Conservation (phyloP, 352 stramenopile genomes). For the Phytophthora boehmeriae region DNA sequence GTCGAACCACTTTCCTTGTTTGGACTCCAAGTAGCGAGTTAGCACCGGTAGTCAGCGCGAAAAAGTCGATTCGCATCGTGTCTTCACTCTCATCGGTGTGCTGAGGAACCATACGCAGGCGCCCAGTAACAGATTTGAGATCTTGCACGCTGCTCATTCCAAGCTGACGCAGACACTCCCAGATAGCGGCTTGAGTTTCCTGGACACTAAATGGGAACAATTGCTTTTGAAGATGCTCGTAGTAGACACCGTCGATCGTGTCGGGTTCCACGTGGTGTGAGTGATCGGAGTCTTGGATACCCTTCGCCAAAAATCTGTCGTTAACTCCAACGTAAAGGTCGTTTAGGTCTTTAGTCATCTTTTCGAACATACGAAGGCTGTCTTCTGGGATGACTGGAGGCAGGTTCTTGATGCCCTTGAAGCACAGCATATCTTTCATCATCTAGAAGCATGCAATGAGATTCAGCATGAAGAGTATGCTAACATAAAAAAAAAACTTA, state of each 20-base stretch:
- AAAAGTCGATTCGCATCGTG: neutral
- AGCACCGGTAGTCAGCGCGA: neutral
- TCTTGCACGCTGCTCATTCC: conserved; percentile 2
- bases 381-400: neutral
- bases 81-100: neutral
- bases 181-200: neutral
- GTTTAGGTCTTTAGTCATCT: conserved; percentile 10
- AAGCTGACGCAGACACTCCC: conserved; percentile 6
- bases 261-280: conserved; percentile 3
- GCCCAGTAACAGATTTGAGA: neutral
- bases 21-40: conserved; percentile 1
- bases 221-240: conserved; percentile 21
- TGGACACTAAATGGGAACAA: conserved; percentile 19
- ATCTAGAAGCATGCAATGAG: too few relatives aligned
- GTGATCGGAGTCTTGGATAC: conserved; percentile 4
- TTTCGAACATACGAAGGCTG: neutral
- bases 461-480: too few relatives aligned
- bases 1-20: conserved; percentile 7
- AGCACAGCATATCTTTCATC: neutral
- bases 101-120: neutral
- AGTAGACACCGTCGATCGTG: conserved; percentile 15
- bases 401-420: neutral
- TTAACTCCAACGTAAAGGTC: conserved; percentile 13
- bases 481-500: neutral
- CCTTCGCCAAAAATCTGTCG: conserved; percentile 9